Conservation (phyloP, 2,329 filamentous ascomycete species). For the Myriosclerotinia scirpicola region DNA sequence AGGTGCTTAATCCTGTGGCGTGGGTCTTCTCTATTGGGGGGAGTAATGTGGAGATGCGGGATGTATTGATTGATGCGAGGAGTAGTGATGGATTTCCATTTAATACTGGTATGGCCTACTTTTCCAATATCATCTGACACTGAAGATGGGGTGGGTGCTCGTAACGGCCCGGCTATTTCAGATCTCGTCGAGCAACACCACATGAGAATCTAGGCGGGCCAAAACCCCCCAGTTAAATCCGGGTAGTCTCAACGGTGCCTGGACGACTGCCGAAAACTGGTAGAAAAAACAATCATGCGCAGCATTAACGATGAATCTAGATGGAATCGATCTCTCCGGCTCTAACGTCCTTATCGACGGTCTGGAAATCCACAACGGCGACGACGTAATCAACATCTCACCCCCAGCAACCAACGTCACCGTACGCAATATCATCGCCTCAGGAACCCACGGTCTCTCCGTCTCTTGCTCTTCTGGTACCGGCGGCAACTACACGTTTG, state of each 20-base stretch:
- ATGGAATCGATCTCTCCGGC: constrained; percentile 18
- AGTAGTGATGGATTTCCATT: constrained; percentile 14
- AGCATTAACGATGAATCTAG: background rate
- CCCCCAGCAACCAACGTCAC: constrained; percentile 14
- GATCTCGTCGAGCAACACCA: background rate
- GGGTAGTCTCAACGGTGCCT: background rate
- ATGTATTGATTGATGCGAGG: constrained; percentile 14
- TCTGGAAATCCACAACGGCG: constrained; percentile 21
- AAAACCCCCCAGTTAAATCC: background rate
- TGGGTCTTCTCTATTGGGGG: constrained; percentile 20
- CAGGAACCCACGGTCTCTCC: constrained; percentile 12
- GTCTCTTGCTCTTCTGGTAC: background rate
- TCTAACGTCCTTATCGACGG: constrained; percentile 18
- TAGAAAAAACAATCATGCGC: background rate
- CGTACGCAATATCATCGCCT: constrained; percentile 17
- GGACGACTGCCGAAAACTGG: no score
- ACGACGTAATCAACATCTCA: constrained; percentile 17
- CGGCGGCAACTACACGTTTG: constrained; percentile 16
- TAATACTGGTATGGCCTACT: constrained; percentile 1
- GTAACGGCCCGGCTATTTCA: background rate
- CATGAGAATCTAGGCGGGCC: background rate
- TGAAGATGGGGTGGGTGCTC: background rate
- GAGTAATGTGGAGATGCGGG: constrained; percentile 16
- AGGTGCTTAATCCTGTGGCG: constrained; percentile 15
- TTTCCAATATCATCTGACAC: background rate